Base-by-base conservation (phyloP, 129 eudicot species). In the Silybum marianum region DNA sequence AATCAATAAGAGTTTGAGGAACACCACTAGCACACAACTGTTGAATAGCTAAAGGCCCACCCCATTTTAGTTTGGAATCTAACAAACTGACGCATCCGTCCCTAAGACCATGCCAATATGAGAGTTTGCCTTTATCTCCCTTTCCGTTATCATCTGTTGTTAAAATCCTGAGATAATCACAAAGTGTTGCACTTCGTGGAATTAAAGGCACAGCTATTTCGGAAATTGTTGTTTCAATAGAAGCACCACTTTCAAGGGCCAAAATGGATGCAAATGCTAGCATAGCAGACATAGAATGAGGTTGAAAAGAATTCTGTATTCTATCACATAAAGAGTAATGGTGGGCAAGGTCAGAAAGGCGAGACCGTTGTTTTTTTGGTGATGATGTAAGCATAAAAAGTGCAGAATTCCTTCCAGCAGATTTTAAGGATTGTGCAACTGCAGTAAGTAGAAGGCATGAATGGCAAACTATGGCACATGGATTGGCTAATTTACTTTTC, bases 1-100 rank as follows among this genome's bases (percentile, higher is more conserved):
- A 85, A 83, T 90, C 87, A 72, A 90, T 79, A 38, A 93, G 91
- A 69, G 93, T 88, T 87, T 96, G 99, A 6, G 99, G 98, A 76
- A 90, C 82, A 65, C 99, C 98, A 88, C 97, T 96, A n/a, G 99
- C 99, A 85, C 99, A 96, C 65, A 88, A 69, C 80, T 96, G 97
- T 71, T 93, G 97, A 76, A 90, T 92, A 80, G 99, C 99, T 72
- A 93, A 76, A 21, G 98, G 90, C 9, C 98, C 99, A 48, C 98
- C 99, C 93, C 97, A 90, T 71, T 87, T 91, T 78, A 96, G 75
- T 85, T 95, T 86, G 67, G 92, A 88, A 25, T 93, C 95, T 79
- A 96, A 79, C 77, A 96, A 79, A 80, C 99, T 98, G 72, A 93
- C 88, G 85, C 90, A 91, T 44, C 98, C 99, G 77, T 96, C 99